Evolutionary conservation across 2,329 filamentous ascomycete species (phyloP).

Genomic region (Aspergillus pseudoterreus): DNA sequence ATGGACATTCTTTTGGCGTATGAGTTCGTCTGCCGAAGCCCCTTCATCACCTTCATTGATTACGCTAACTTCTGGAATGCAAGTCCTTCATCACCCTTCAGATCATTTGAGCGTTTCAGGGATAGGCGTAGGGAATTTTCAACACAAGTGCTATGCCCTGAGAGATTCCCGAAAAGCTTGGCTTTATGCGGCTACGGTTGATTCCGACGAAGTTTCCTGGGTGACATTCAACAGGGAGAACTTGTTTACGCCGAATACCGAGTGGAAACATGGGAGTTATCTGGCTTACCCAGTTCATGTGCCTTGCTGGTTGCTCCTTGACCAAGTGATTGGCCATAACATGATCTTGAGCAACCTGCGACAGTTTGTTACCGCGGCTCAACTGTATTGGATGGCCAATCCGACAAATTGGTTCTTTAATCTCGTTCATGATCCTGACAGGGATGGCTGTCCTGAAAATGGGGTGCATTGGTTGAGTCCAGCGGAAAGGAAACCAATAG

Average conservation of each 20-base stretch:
- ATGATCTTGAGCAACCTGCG: constrained; percentile 8
- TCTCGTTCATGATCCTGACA: background rate
- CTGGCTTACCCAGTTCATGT: constrained; percentile 14
- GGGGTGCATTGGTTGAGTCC: background rate
- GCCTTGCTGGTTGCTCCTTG: constrained; percentile 17
- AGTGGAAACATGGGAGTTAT: background rate
- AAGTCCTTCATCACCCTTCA: no score
- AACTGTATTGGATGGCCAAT: constrained; percentile 1
- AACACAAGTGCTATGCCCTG: no score
- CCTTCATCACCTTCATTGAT: no score
- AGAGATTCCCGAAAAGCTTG: no score
- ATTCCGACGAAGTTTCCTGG: no score
- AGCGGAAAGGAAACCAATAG: background rate
- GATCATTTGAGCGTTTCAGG: no score
- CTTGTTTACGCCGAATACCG: background rate
- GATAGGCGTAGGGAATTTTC: no score
- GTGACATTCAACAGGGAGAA: background rate
- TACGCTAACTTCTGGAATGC: no score
- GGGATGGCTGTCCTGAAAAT: background rate
- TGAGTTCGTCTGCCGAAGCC: no score
- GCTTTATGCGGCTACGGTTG: no score
- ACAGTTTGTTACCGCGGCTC: background rate
- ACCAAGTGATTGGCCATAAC: constrained; percentile 12
- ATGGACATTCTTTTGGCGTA: no score
- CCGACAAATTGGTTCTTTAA: background rate